Percentiles rank a stretch among this genome's conserved stretches.
Evolutionary conservation across 2,329 filamentous ascomycete species (phyloP).

Genomic region (Claviceps africana): DNA sequence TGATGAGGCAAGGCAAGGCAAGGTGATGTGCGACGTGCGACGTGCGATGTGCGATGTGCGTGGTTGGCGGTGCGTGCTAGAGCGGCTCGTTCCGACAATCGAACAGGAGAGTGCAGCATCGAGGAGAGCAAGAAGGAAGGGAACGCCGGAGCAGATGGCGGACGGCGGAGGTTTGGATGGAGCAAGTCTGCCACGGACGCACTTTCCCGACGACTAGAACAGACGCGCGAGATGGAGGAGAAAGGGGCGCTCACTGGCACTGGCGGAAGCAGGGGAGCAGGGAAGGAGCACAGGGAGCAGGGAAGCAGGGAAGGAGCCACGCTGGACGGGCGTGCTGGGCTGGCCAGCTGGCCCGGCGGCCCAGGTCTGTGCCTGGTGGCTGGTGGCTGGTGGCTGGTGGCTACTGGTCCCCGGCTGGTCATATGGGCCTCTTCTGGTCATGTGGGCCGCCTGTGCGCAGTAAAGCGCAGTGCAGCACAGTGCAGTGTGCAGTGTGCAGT

Average conservation of each 20-base stretch:
- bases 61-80: too few relatives aligned
- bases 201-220: background rate
- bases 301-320: background rate
- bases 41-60: too few relatives aligned
- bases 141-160: background rate
- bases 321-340: too few relatives aligned
- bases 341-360: background rate
- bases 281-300: background rate
- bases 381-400: too few relatives aligned
- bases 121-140: background rate
- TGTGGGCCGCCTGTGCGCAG: background rate
- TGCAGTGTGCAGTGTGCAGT: background rate
- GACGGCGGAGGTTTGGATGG: background rate
- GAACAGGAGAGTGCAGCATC: background rate
- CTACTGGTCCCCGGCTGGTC: too few relatives aligned
- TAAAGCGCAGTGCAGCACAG: background rate
- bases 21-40: too few relatives aligned
- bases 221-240: background rate
- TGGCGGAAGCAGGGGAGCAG: background rate
- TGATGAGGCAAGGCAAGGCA: too few relatives aligned
- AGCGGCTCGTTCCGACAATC: too few relatives aligned
- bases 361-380: background rate
- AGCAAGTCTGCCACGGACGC: background rate
- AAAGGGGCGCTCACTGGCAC: background rate
- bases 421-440: too few relatives aligned